These are phyloP conservation scores for Ophiostoma pallidulum DNA, from an alignment of 2,329 filamentous ascomycete species.

Conservation along the genomic window DNA sequence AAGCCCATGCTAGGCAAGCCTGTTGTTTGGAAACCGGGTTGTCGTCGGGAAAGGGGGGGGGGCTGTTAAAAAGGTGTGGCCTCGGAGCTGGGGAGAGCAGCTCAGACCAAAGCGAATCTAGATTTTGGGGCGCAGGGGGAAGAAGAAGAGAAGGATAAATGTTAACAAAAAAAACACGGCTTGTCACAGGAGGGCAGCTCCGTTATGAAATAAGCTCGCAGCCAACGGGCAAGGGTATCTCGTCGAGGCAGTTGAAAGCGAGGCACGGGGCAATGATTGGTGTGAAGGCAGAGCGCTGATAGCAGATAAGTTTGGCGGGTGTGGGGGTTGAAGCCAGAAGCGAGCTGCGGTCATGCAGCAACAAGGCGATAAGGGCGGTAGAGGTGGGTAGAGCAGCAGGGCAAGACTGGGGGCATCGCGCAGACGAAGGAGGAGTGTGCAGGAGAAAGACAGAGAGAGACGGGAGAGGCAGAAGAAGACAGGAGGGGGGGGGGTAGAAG, in stretches of 20 bases:
- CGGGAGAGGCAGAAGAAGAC: neutral
- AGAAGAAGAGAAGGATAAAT: too few relatives aligned
- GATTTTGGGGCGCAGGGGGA: too few relatives aligned
- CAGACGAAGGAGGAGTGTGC: neutral
- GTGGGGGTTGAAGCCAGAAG: conserved; percentile 5
- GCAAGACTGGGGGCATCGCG: neutral
- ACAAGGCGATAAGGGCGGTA: conserved; percentile 6
- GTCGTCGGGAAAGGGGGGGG: neutral
- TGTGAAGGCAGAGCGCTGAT: neutral
- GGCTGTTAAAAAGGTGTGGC: conserved; percentile 1
- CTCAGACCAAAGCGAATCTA: neutral
- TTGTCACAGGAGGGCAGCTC: too few relatives aligned
- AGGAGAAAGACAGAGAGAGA: neutral
- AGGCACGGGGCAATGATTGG: neutral
- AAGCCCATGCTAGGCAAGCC: conserved; percentile 60
- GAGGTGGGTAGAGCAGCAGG: too few relatives aligned
- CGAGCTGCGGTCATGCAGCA: neutral
- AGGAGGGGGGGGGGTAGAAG: neutral
- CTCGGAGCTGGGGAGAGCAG: neutral
- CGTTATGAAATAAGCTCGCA: too few relatives aligned
- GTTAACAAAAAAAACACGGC: neutral
- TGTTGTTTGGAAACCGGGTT: conserved; percentile 14
- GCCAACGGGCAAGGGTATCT: too few relatives aligned
- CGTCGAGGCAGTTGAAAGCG: neutral
- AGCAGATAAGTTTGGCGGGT: conserved; percentile 5